phyloP scores from a whole-genome alignment of 768 basidiomycete genomes.

The Mycena vulgaris region DNA sequence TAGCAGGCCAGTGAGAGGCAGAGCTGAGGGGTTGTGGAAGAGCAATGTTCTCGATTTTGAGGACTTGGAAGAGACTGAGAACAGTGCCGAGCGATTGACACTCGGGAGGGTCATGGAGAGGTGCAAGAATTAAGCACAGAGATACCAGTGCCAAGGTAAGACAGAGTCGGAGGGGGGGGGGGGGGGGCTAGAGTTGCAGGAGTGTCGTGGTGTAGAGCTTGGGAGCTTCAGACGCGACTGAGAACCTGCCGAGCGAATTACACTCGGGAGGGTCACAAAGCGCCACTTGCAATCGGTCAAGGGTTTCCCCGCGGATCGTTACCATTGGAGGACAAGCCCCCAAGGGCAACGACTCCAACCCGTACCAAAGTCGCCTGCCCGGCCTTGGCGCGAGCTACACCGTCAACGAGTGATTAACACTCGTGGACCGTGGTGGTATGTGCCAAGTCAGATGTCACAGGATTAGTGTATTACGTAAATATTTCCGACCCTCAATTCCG shows the following conservation, averaged over 20 bases:
- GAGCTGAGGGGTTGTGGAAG: not conserved
- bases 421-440: not conserved
- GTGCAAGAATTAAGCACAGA: not conserved
- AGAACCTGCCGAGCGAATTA: no score
- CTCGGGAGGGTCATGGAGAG: not conserved
- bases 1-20: not conserved
- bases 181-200: not conserved
- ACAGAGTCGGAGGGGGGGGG: not conserved
- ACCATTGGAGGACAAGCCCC: not conserved
- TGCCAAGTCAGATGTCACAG: not conserved
- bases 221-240: no score
- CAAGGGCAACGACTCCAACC: not conserved
- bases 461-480: no score
- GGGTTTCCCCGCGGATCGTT: no score
- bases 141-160: not conserved
- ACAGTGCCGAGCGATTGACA: not conserved
- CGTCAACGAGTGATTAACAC: constrained; percentile 1
- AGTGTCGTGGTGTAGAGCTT: no score
- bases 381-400: not conserved
- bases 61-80: not conserved
- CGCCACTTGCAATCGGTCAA: no score
- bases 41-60: not conserved
- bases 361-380: not conserved
- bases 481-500: no score
- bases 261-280: not conserved